A percentile compares a stretch with the other conserved stretches of the same genome.
Conservation (phyloP, 116 monocot species). For the Iris pallida region DNA sequence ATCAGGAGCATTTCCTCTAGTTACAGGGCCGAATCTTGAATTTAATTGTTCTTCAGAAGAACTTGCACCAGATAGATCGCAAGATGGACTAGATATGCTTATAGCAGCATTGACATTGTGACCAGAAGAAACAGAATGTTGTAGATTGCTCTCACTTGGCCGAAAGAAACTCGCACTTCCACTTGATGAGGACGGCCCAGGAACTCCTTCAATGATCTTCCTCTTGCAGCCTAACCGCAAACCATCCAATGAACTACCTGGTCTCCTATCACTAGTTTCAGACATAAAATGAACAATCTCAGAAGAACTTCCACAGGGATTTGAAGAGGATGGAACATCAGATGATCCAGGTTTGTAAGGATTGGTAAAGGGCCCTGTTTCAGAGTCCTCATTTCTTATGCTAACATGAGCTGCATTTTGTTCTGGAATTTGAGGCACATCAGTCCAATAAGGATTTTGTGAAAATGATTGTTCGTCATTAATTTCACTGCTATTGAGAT, state of each 20-base stretch:
- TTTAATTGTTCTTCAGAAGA: slow-evolving; percentile 13
- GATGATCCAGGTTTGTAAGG: slow-evolving; percentile 21
- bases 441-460: slow-evolving; percentile 18
- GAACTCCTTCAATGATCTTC: slow-evolving; percentile 56
- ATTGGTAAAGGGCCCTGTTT: slow-evolving; percentile 22
- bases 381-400: slow-evolving; percentile 15
- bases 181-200: slow-evolving; percentile 51
- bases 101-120: slow-evolving; percentile 10
- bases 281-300: slow-evolving; percentile 16
- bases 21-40: slow-evolving; percentile 4
- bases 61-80: slow-evolving; percentile 8
- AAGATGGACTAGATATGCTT: slow-evolving; percentile 16
- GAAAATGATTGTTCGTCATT: slow-evolving; percentile 22
- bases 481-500: slow-evolving; percentile 33
- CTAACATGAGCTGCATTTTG: slow-evolving; percentile 9
- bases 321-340: slow-evolving; percentile 29
- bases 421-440: slow-evolving; percentile 20
- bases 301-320: slow-evolving; percentile 25
- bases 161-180: slow-evolving; percentile 6
- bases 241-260: slow-evolving; percentile 36
- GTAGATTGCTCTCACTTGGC: slow-evolving; percentile 3
- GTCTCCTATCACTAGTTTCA: slow-evolving; percentile 33
- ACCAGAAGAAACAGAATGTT: slow-evolving; percentile 10
- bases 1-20: slow-evolving; percentile 4
- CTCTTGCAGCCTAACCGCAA: slow-evolving; percentile 45